Percentiles rank a stretch among this genome's conserved stretches.
Conservation (phyloP, 345 rosid species). For the Chamaenerion angustifolium region DNA sequence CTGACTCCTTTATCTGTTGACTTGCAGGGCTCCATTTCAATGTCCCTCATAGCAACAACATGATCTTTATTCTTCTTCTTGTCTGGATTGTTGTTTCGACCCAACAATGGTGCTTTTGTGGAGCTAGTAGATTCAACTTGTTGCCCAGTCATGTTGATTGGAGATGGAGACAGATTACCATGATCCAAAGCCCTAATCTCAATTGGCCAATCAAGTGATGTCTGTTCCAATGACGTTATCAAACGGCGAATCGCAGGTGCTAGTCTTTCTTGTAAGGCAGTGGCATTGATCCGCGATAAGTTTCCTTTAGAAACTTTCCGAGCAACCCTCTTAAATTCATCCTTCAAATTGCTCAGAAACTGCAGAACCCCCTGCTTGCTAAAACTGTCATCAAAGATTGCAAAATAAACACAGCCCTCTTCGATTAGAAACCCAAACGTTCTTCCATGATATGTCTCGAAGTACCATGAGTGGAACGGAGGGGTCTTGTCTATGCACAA, state of each 20-base stretch:
- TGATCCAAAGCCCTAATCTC: slow-evolving; percentile 5
- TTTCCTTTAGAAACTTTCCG: slow-evolving; percentile 45
- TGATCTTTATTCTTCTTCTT: slow-evolving; percentile 69
- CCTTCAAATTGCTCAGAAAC: slow-evolving; percentile 57
- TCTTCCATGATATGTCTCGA: slow-evolving; percentile 44
- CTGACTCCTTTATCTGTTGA: slow-evolving; percentile 22
- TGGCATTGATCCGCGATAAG: slow-evolving; percentile 43
- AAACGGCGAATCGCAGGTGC: slow-evolving; percentile 53
- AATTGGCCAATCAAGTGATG: slow-evolving; percentile 30
- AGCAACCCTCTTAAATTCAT: slow-evolving; percentile 51
- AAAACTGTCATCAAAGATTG: slow-evolving; percentile 48
- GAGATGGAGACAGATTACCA: slow-evolving; percentile 11
- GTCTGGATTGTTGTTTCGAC: slow-evolving; percentile 43
- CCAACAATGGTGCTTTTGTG: slow-evolving; percentile 63
- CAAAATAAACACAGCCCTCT: slow-evolving; percentile 54
- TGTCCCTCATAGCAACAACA: slow-evolving; percentile 35
- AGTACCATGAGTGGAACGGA: slow-evolving; percentile 66
- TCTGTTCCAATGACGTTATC: slow-evolving; percentile 50
- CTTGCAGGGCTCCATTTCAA: slow-evolving; percentile 38
- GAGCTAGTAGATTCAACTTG: slow-evolving; percentile 36
- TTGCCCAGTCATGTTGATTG: slow-evolving; percentile 22
- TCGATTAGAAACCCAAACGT: slow-evolving; percentile 56
- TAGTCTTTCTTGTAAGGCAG: slow-evolving; percentile 43
- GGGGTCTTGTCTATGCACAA: slow-evolving; percentile 57
- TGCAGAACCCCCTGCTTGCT: slow-evolving; percentile 35